Percentiles rank a stretch among this genome's conserved stretches.
Evolutionary conservation across 345 rosid genomes (phyloP).

Genomic region (Garcia nutans): DNA sequence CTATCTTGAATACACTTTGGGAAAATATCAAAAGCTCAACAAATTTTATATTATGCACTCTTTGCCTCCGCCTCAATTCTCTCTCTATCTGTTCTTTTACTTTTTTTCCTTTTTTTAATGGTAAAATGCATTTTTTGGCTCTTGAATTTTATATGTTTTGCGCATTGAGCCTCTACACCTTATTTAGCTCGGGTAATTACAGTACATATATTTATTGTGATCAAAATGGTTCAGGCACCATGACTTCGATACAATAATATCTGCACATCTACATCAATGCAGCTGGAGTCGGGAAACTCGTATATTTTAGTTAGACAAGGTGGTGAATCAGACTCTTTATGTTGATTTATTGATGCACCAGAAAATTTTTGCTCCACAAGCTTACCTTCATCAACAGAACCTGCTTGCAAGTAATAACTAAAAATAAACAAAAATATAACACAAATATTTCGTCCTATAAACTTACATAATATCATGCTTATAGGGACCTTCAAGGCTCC

Average conservation of each 20-base stretch:
- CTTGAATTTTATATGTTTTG: too few relatives aligned
- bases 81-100: neutral
- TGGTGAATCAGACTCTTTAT: too few relatives aligned
- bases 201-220: neutral
- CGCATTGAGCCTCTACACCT: too few relatives aligned
- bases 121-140: too few relatives aligned
- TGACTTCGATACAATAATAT: neutral
- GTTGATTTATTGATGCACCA: too few relatives aligned
- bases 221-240: neutral
- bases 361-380: neutral
- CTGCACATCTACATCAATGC: too few relatives aligned
- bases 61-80: neutral
- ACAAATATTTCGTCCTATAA: neutral
- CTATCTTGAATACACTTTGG: constrained; percentile 36
- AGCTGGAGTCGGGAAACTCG: too few relatives aligned
- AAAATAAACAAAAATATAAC: neutral
- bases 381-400: neutral
- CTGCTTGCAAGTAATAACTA: neutral
- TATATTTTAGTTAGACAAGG: too few relatives aligned
- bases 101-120: neutral
- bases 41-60: neutral
- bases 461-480: neutral
- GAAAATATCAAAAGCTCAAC: neutral
- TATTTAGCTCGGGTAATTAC: neutral
- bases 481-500: neutral